A percentile compares a stretch with the other conserved stretches of the same genome.
Evolutionary conservation across 1,139 yeast genomes (phyloP).

Genomic region (Schwanniomyces etchellsii): DNA sequence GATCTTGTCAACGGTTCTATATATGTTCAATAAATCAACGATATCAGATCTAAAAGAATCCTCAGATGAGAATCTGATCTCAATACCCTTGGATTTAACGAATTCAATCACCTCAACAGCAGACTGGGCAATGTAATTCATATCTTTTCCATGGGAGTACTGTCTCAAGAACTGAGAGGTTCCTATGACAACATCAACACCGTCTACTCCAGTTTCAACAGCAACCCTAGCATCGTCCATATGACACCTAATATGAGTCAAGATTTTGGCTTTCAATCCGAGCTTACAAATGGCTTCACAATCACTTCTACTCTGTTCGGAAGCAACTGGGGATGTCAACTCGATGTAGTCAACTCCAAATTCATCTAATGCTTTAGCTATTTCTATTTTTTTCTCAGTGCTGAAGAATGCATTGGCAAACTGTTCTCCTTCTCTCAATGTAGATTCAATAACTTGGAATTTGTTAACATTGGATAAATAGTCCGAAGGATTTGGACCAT

Average conservation of each 20-base stretch:
- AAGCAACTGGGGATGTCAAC: slow-evolving; percentile 95
- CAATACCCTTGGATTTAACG: slow-evolving; percentile 95
- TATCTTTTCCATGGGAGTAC: slow-evolving; percentile 96
- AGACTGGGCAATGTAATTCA: slow-evolving; percentile 94
- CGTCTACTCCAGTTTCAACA: slow-evolving; percentile 97
- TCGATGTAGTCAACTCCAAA: slow-evolving; percentile 98
- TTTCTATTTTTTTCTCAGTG: slow-evolving; percentile 94
- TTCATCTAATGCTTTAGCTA: slow-evolving; percentile 95
- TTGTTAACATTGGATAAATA: slow-evolving; percentile 82
- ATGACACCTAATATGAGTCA: slow-evolving; percentile 92
- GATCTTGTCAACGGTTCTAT: slow-evolving; percentile 93
- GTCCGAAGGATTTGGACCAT: slow-evolving; percentile 94
- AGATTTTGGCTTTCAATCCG: slow-evolving; percentile 90
- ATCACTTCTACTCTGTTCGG: slow-evolving; percentile 87
- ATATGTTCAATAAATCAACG: slow-evolving; percentile 90
- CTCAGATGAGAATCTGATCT: slow-evolving; percentile 94
- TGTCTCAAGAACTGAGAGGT: slow-evolving; percentile 94
- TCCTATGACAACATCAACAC: slow-evolving; percentile 98
- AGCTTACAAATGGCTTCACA: slow-evolving; percentile 98
- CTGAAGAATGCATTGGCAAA: slow-evolving; percentile 95
- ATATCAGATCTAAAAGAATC: slow-evolving; percentile 97
- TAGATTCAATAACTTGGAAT: slow-evolving; percentile 91
- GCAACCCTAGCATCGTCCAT: slow-evolving; percentile 99
- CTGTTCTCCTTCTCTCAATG: slow-evolving; percentile 97
- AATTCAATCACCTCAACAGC: slow-evolving; percentile 97